Conservation (phyloP, 2,329 filamentous ascomycete genomes). For the Neonectria hederae region DNA sequence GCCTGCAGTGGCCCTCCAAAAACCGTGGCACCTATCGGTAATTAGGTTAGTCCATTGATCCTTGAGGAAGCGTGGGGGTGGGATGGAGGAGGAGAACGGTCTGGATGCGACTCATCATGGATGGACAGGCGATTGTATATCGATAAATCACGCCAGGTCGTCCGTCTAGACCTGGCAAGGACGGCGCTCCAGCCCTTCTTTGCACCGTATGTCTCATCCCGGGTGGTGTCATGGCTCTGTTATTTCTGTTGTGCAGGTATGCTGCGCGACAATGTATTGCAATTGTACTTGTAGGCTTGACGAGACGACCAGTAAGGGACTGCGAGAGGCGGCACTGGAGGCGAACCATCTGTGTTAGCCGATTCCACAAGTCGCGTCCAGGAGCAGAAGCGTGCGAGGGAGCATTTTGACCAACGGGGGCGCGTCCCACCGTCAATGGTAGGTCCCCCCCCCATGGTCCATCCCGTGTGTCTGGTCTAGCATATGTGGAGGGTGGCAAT, state of each 20-base stretch:
- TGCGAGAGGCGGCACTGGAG: background rate
- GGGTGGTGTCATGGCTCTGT: conserved; percentile 3
- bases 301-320: background rate
- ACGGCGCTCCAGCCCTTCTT: conserved; percentile 16
- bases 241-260: background rate
- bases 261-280: background rate
- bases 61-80: conserved; percentile 21
- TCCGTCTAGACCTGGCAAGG: conserved; percentile 22
- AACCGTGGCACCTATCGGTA: conserved; percentile 20
- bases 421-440: conserved; percentile 4
- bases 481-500: conserved; percentile 1
- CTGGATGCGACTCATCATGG: conserved; percentile 17
- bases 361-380: conserved; percentile 21
- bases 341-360: conserved; percentile 1
- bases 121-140: conserved; percentile 16
- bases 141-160: conserved; percentile 27
- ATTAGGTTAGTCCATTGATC: conserved; percentile 26
- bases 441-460: background rate
- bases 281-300: background rate
- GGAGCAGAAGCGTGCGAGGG: conserved; percentile 18
- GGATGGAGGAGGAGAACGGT: conserved; percentile 4
- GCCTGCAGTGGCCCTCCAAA: conserved; percentile 2
- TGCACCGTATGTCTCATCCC: conserved; percentile 25
- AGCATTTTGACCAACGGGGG: conserved; percentile 9
- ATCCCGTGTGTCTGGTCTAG: background rate